Conservation (phyloP, 345 rosid species). For the Hypericum perforatum region DNA sequence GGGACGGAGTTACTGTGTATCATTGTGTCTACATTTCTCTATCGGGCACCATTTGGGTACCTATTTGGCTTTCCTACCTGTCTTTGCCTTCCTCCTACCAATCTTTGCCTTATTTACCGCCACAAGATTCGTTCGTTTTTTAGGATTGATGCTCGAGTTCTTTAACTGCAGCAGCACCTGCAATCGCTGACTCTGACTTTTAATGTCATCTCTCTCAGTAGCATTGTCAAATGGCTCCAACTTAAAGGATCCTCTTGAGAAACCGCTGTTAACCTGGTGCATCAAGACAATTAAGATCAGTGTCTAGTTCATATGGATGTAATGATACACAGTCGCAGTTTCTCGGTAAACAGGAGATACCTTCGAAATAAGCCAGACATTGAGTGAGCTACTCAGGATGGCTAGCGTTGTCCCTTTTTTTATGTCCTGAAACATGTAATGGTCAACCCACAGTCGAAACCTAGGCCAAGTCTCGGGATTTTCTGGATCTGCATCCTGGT, state of each 20-base stretch:
- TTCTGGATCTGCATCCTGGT: constrained; percentile 50
- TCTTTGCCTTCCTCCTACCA: too few species aligned
- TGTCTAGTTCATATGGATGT: neutral
- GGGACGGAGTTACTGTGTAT: too few species aligned
- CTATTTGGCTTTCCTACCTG: too few species aligned
- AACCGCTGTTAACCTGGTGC: constrained; percentile 74
- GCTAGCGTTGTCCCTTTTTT: constrained; percentile 83
- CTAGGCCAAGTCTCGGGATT: constrained; percentile 83
- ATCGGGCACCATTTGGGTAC: too few species aligned
- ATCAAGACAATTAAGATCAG: constrained; percentile 5
- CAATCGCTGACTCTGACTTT: constrained; percentile 18
- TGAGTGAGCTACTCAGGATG: constrained; percentile 77
- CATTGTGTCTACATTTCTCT: too few species aligned
- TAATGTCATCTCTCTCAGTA: constrained; percentile 20
- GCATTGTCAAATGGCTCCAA: constrained; percentile 64
- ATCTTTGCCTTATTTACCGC: too few species aligned
- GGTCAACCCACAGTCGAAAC: constrained; percentile 70
- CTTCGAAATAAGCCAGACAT: constrained; percentile 91
- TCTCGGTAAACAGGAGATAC: constrained; percentile 22
- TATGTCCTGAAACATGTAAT: constrained; percentile 74
- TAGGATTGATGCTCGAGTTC: too few species aligned
- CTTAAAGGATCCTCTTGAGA: constrained; percentile 71
- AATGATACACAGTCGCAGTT: too few species aligned
- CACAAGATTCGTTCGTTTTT: too few species aligned
- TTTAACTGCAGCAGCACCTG: too few species aligned